phyloP scores from a whole-genome alignment of 2,329 filamentous ascomycete genomes.

The Phialophora tarda region DNA sequence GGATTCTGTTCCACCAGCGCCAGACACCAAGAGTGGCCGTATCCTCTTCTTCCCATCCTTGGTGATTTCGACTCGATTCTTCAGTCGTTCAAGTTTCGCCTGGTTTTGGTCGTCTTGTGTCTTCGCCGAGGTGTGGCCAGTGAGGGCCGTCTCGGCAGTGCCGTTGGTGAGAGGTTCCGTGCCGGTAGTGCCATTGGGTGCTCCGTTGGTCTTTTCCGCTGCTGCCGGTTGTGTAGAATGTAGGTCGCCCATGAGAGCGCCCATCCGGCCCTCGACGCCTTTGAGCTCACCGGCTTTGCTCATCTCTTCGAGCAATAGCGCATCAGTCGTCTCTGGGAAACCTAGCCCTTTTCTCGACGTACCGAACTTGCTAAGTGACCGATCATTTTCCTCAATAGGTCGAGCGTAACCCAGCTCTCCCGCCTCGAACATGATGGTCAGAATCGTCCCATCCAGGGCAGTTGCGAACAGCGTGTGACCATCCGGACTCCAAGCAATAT shows the following conservation, averaged over 20 bases:
- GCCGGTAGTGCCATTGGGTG: conserved; percentile 54
- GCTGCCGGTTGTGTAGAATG: conserved; percentile 56
- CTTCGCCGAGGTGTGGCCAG: conserved; percentile 39
- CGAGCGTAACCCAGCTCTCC: conserved; percentile 91
- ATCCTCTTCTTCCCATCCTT: conserved; percentile 98
- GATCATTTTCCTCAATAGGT: conserved; percentile 85
- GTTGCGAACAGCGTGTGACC: conserved; percentile 85
- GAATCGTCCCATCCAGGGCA: conserved; percentile 86
- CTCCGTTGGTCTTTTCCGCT: conserved; percentile 8
- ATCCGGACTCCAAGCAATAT: conserved; percentile 91
- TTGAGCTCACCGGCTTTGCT: conserved; percentile 90
- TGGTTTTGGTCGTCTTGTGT: conserved; percentile 59
- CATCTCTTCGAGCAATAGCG: conserved; percentile 82
- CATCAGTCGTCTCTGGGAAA: conserved; percentile 90
- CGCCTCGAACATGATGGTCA: conserved; percentile 79
- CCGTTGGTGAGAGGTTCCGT: conserved; percentile 47
- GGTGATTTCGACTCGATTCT: conserved; percentile 89
- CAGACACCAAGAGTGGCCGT: conserved; percentile 86
- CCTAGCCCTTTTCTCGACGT: conserved; percentile 85
- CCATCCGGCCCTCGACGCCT: conserved; percentile 93
- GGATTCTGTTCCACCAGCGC: conserved; percentile 82
- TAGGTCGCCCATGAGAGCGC: conserved; percentile 92
- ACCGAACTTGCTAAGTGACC: conserved; percentile 89
- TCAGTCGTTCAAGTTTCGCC: conserved; percentile 71
- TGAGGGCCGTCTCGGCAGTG: conserved; percentile 33